These are phyloP conservation scores for Pyrenochaeta sp. DNA, from an alignment of 2,329 filamentous ascomycete species.

Conservation along the genomic window DNA sequence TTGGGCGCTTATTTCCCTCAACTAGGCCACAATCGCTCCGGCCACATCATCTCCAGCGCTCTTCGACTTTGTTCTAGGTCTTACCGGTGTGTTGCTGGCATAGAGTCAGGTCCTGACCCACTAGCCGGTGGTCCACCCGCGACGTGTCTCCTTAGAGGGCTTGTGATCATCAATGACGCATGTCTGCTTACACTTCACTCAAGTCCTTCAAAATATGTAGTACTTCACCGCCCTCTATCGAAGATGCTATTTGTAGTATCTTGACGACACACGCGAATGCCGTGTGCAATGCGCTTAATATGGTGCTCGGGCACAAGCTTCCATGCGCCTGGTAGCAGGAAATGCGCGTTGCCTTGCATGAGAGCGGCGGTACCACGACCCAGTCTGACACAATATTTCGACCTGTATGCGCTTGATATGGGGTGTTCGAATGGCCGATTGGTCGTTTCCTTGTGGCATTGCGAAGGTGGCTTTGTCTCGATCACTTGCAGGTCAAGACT, in stretches of 20 bases:
- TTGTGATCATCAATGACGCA: conserved; percentile 16
- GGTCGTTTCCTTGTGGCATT: conserved; percentile 21
- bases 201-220: conserved; percentile 6
- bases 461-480: conserved; percentile 23
- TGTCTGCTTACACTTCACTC: conserved; percentile 10
- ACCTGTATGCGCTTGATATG: conserved; percentile 14
- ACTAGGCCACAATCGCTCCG: conserved; percentile 11
- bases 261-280: conserved; percentile 7
- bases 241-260: conserved; percentile 15
- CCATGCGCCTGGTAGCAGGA: conserved; percentile 23
- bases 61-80: conserved; percentile 3
- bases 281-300: conserved; percentile 9
- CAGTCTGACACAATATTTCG: conserved; percentile 10
- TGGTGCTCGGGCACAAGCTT: conserved; percentile 13
- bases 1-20: conserved; percentile 8
- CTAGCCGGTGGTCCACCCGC: conserved; percentile 21
- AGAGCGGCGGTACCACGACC: conserved; percentile 6
- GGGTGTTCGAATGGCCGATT: conserved; percentile 20
- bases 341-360: conserved; percentile 15
- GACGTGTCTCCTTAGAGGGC: conserved; percentile 23
- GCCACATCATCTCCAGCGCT: conserved; percentile 8
- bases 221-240: conserved; percentile 22
- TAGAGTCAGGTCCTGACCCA: conserved; percentile 14
- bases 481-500: conserved; percentile 3
- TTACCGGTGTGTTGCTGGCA: conserved; percentile 21